phyloP scores from a whole-genome alignment of 495 filamentous ascomycete species.

The Chlorociboria aeruginascens region DNA sequence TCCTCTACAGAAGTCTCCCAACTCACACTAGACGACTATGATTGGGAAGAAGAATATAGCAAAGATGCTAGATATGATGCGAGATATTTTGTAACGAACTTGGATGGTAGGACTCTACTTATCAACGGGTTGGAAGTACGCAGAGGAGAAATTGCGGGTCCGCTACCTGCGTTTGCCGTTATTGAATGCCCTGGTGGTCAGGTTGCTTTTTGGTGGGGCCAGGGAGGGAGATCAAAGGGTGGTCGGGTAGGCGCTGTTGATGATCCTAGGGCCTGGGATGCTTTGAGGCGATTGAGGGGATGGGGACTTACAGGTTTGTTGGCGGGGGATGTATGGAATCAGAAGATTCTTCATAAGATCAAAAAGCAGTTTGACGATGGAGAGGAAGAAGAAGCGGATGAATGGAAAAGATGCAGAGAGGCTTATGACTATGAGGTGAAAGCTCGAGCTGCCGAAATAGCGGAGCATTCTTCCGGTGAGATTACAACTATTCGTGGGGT shows the following conservation, averaged over 20 bases:
- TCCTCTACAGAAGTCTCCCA: neutral
- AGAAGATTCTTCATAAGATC: constrained; percentile 6
- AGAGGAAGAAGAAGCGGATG: constrained; percentile 8
- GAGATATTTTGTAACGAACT: constrained; percentile 16
- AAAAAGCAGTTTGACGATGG: neutral
- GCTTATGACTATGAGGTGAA: too few relatives aligned
- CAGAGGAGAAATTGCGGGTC: constrained; percentile 13
- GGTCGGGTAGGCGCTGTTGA: neutral
- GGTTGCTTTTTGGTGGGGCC: constrained; percentile 15
- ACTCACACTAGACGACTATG: constrained; percentile 1
- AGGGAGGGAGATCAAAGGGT: constrained; percentile 7
- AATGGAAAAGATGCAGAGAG: constrained; percentile 1
- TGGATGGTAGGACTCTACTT: constrained; percentile 9
- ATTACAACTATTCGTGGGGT: too few relatives aligned
- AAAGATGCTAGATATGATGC: neutral
- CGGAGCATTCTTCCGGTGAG: too few relatives aligned
- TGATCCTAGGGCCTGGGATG: neutral
- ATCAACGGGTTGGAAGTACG: constrained; percentile 15
- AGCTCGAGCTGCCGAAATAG: too few relatives aligned
- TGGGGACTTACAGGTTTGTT: constrained; percentile 6
- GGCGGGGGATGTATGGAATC: constrained; percentile 16
- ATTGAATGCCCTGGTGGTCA: constrained; percentile 16
- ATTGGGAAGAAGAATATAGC: constrained; percentile 9
- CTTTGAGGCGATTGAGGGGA: constrained; percentile 7
- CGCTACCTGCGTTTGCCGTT: constrained; percentile 16